Percentiles rank a stretch among this genome's conserved stretches.
These are phyloP conservation scores for Xylaria digitata DNA, from an alignment of 2,329 filamentous ascomycete genomes.

Conservation along the genomic window DNA sequence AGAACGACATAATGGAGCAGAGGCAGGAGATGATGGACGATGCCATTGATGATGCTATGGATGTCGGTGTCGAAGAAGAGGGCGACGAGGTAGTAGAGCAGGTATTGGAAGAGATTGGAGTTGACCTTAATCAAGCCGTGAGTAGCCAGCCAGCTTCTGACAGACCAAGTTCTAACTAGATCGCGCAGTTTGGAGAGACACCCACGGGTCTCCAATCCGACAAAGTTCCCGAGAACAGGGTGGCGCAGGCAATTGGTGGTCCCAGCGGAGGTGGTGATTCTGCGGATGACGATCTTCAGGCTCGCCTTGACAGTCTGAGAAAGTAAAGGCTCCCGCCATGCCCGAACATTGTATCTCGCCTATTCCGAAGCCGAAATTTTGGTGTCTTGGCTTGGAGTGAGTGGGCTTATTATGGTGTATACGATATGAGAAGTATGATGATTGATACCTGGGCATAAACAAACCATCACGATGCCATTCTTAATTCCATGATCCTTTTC, in stretches of 20 bases:
- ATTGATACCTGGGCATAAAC: conserved; percentile 18
- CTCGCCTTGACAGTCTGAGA: conserved; percentile 87
- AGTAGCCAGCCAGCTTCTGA: conserved; percentile 52
- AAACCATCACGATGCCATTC: conserved; percentile 14
- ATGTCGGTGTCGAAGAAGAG: conserved; percentile 89
- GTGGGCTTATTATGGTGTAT: conserved; percentile 6
- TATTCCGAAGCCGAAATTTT: not conserved
- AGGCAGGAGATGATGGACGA: conserved; percentile 99
- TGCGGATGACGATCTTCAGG: conserved; percentile 93
- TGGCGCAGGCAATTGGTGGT: conserved; percentile 87
- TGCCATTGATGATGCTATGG: conserved; percentile 96
- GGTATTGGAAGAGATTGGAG: conserved; percentile 94
- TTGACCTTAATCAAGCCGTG: conserved; percentile 91
- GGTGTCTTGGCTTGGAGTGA: conserved; percentile 1
- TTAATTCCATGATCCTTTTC: conserved; percentile 18
- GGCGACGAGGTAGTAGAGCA: conserved; percentile 97
- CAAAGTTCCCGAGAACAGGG: conserved; percentile 76
- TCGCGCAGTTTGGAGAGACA: conserved; percentile 84
- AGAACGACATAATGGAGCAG: conserved; percentile 99
- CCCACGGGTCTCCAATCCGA: conserved; percentile 83
- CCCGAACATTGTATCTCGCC: conserved; percentile 4
- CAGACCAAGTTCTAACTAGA: conserved; percentile 45
- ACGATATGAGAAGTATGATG: conserved; percentile 21
- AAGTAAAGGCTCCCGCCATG: conserved; percentile 54
- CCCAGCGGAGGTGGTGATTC: conserved; percentile 67